These are phyloP conservation scores for Vitis rotundifolia DNA, from an alignment of 164 flowering plant species.

Conservation along the genomic window DNA sequence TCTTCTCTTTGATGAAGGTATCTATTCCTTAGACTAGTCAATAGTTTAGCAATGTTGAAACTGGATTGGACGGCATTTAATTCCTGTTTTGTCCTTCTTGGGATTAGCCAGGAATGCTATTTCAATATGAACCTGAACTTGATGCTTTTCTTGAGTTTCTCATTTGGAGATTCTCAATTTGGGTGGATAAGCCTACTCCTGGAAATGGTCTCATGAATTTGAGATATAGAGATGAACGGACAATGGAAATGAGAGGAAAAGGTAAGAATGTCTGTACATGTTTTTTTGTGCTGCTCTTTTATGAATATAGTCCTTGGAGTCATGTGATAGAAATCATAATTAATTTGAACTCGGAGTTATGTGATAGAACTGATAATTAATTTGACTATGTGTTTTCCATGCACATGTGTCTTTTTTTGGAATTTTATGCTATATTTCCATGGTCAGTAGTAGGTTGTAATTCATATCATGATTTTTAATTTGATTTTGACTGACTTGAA, in stretches of 20 bases:
- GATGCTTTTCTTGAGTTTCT: constrained; percentile 97
- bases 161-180: constrained; percentile 97
- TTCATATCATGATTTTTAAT: background rate
- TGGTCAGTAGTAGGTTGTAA: background rate
- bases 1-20: constrained; percentile 94
- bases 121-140: constrained; percentile 98
- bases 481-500: background rate
- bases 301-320: background rate
- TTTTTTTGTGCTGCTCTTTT: constrained; percentile 1
- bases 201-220: constrained; percentile 95
- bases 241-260: constrained; percentile 54
- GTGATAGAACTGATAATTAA: background rate
- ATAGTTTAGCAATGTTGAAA: background rate
- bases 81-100: constrained; percentile 34
- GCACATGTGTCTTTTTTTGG: background rate
- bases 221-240: constrained; percentile 92
- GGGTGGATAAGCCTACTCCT: constrained; percentile 99
- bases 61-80: constrained; percentile 8
- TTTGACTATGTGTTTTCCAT: background rate
- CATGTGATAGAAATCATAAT: background rate
- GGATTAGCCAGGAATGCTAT: constrained; percentile 98
- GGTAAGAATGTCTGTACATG: constrained; percentile 39
- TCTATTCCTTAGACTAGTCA: constrained; percentile 1
- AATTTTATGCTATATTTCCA: background rate
- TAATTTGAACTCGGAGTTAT: background rate